phyloP scores from a whole-genome alignment of 257 asterid genomes.

The Linaria vulgaris region DNA sequence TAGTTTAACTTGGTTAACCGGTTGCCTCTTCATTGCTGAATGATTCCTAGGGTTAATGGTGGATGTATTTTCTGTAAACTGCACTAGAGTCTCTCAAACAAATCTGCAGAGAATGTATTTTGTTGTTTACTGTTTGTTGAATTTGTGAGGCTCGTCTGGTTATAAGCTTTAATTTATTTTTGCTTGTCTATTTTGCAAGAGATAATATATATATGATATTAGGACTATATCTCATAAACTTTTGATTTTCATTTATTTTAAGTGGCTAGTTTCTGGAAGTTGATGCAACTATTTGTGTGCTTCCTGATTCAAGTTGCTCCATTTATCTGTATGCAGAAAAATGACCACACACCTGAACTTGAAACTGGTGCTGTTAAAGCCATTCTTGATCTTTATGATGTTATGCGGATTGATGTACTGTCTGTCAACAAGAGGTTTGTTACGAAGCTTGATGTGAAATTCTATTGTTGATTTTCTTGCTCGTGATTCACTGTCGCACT shows the following conservation, averaged over 20 bases:
- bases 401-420: conserved; percentile 76
- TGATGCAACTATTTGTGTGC: conserved; percentile 16
- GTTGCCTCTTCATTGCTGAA: too few species aligned
- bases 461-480: neutral
- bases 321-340: conserved; percentile 50
- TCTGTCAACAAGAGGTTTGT: conserved; percentile 75
- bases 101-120: too few species aligned
- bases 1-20: too few species aligned
- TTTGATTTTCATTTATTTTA: neutral
- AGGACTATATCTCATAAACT: neutral
- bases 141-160: neutral
- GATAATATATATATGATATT: neutral
- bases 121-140: neutral
- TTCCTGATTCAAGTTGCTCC: conserved; percentile 14
- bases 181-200: neutral
- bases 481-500: conserved; percentile 13
- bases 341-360: conserved; percentile 71
- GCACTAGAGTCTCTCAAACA: too few species aligned
- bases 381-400: conserved; percentile 88
- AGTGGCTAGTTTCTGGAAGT: conserved; percentile 13
- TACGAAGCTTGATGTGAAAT: conserved; percentile 14
- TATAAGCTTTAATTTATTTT: neutral
- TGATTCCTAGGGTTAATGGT: too few species aligned
- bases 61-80: too few species aligned
- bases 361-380: conserved; percentile 92